Conservation (phyloP, 805 yeast genomes). For the Nakazawaea wyomingensis region DNA sequence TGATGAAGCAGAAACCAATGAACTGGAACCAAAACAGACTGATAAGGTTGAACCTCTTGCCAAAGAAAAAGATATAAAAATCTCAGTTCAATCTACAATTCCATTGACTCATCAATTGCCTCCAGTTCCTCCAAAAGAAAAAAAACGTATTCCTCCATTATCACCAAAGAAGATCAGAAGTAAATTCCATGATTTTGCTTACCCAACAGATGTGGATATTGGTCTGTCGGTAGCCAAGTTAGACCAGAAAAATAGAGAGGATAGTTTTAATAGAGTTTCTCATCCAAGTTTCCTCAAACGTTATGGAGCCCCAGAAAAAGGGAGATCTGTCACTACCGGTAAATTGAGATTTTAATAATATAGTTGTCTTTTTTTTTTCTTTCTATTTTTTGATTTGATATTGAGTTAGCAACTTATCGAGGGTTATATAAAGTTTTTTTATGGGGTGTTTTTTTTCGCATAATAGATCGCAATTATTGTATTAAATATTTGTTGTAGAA, state of each 20-base stretch:
- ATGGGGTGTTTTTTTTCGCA: too few species aligned
- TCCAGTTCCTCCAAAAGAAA: neutral
- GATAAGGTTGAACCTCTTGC: too few species aligned
- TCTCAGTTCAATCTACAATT: too few species aligned
- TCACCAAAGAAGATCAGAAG: neutral
- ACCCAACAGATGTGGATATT: conserved; percentile 1
- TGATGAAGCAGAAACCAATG: neutral
- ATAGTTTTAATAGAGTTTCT: neutral
- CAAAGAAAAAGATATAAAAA: too few species aligned
- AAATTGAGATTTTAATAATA: neutral
- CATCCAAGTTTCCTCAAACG: conserved; percentile 3
- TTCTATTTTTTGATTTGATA: too few species aligned
- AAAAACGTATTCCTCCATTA: neutral
- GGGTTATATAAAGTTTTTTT: too few species aligned
- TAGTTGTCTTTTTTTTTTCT: too few species aligned
- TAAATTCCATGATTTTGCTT: neutral
- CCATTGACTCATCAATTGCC: neutral
- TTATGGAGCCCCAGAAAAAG: neutral
- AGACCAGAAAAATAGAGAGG: neutral
- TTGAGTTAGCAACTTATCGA: too few species aligned
- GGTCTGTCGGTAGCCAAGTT: too few species aligned
- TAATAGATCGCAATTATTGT: too few species aligned
- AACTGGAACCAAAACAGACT: too few species aligned
- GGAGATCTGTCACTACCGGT: neutral
- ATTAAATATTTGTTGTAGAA: too few species aligned